phyloP scores from a whole-genome alignment of 179 eudicot genomes.

The Silene coronaria region DNA sequence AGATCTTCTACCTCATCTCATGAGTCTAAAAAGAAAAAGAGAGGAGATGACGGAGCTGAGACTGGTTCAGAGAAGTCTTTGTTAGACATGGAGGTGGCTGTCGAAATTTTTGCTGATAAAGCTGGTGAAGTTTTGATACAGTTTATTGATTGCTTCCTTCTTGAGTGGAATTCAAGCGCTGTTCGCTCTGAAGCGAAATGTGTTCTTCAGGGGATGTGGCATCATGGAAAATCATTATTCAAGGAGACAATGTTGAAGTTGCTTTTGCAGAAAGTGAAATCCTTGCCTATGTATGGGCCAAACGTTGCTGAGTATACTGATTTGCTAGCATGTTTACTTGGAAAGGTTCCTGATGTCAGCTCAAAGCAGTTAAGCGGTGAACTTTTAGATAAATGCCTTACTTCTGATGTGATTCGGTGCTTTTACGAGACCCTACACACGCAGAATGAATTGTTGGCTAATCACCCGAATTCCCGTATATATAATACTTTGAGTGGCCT shows the following conservation, averaged over 20 bases:
- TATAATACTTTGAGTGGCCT: constrained; percentile 93
- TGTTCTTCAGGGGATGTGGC: constrained; percentile 88
- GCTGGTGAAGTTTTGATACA: constrained; percentile 66
- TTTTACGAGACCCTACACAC: constrained; percentile 84
- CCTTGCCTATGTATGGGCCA: constrained; percentile 92
- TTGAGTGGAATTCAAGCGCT: constrained; percentile 95
- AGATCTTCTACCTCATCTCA: constrained; percentile 57
- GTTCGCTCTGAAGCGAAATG: constrained; percentile 89
- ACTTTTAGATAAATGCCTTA: constrained; percentile 75
- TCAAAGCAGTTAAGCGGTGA: constrained; percentile 65
- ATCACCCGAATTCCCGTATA: constrained; percentile 97
- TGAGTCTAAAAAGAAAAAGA: constrained; percentile 94
- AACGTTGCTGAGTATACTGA: constrained; percentile 81
- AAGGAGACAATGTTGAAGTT: constrained; percentile 65
- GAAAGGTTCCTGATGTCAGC: constrained; percentile 63
- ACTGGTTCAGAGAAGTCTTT: constrained; percentile 74
- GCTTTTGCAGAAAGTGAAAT: constrained; percentile 72
- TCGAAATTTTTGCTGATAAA: constrained; percentile 65
- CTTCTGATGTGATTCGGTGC: constrained; percentile 80
- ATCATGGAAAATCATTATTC: constrained; percentile 77
- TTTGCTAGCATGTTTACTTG: constrained; percentile 66
- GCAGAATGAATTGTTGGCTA: constrained; percentile 94
- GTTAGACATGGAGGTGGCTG: constrained; percentile 88
- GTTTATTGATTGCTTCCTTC: constrained; percentile 77
- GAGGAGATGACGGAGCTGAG: constrained; percentile 83